Base-by-base conservation (phyloP, 2,329 filamentous ascomycete species). In the Trichophyton simii region DNA sequence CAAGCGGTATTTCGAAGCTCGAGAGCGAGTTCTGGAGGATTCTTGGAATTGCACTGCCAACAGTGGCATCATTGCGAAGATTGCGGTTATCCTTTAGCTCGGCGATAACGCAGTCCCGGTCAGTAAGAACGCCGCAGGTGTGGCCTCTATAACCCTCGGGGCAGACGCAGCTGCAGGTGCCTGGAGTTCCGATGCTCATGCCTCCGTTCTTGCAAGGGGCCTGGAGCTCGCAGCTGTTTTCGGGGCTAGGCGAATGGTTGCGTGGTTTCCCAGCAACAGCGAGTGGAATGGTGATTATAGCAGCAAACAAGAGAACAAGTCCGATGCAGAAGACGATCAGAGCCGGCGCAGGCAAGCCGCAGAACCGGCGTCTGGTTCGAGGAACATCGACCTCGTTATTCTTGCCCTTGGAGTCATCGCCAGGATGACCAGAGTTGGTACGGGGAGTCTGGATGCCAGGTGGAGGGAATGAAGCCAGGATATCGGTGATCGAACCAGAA, bases 141-240 rank as follows among this genome's bases (percentile, higher is more conserved):
- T 75, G 75, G 22, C 86, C 86, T 0, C 88, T 91, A 71, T 92
- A 97, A 1, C 91, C 90, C 68, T 94, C 91, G 22, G 87, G 84
- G 73, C 92, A 99, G 50, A 96, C 84, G 71, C 92, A 99, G 11
- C 86, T 87, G 75, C 92, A 97, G 20, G 81, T 77, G 2, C 83
- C 82, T 61, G 83, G 78, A 15, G 81, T 83, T 20, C 90, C 74
- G 15, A 92, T 82, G 61, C 86, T 91, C 18, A 86, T 85, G 31
- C 92, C 92, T 8, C 89, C 90, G 65, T 97, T 96, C 59, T 82
- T 76, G 69, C 92, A 96, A 0, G 78, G 80, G 13, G 87, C 75
- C 34, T 80, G 80, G 44, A 78, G 74, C 65, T 83, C 79, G 71
- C 90, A 95, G 34, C 25, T 62, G 9, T 9, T 38, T 13, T 38